Conservation (phyloP, 441 rosid genomes). For the Rhodomyrtus psidioides region DNA sequence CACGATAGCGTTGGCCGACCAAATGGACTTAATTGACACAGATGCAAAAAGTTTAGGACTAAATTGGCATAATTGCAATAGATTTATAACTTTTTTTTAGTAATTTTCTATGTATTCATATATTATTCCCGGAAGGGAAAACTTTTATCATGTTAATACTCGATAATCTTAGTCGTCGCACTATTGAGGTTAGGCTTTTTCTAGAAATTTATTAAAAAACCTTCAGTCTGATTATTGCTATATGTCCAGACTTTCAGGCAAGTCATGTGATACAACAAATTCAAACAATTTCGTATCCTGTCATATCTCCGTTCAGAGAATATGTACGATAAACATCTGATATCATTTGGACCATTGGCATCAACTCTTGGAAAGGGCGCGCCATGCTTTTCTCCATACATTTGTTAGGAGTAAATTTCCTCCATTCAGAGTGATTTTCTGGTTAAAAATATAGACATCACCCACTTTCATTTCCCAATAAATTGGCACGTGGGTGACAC, state of each 20-base stretch:
- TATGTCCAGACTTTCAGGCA: background rate
- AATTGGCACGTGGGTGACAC: background rate
- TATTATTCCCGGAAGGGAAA: too few relatives aligned
- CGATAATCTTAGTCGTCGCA: too few relatives aligned
- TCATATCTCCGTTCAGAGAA: background rate
- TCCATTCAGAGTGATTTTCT: background rate
- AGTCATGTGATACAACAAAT: background rate
- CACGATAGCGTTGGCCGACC: fast-evolving
- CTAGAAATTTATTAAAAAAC: background rate
- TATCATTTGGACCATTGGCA: background rate
- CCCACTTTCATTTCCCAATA: background rate
- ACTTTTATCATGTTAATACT: too few relatives aligned
- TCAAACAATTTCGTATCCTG: background rate
- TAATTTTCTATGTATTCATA: too few relatives aligned
- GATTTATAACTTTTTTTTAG: too few relatives aligned
- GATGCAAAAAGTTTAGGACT: too few relatives aligned
- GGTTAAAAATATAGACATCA: background rate
- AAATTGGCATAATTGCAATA: too few relatives aligned
- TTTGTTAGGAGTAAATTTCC: background rate
- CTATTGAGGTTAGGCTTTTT: background rate
- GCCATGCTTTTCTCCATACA: background rate
- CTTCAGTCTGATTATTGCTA: background rate
- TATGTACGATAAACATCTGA: background rate
- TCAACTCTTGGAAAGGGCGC: background rate
- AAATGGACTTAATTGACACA: too few relatives aligned